These are phyloP conservation scores for Botrytis squamosa DNA, from an alignment of 2,329 filamentous ascomycete genomes.

Conservation along the genomic window DNA sequence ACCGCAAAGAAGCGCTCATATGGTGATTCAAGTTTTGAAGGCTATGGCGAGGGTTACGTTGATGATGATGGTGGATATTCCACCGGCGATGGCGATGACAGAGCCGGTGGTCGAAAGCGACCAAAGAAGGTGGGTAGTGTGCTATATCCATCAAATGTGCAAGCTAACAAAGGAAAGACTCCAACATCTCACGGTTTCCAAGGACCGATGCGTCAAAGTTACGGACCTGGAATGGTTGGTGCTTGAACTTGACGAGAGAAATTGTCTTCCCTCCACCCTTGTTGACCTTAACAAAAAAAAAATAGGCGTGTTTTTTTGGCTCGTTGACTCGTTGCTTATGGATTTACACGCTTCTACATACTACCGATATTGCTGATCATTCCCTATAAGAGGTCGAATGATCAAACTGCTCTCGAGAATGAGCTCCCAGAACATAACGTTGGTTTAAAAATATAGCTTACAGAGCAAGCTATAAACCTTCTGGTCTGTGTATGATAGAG, in stretches of 20 bases:
- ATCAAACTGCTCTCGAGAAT: conserved; percentile 3
- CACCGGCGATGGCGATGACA: conserved; percentile 68
- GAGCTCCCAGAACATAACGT: conserved; percentile 8
- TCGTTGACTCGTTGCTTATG: conserved; percentile 18
- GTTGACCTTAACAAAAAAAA: background rate
- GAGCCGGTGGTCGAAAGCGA: conserved; percentile 54
- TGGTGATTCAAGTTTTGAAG: conserved; percentile 70
- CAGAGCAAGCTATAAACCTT: conserved; percentile 10
- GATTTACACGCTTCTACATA: conserved; percentile 16
- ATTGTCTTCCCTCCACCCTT: conserved; percentile 8
- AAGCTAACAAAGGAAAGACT: conserved; percentile 36
- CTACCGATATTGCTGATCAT: background rate
- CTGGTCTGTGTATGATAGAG: conserved; percentile 10
- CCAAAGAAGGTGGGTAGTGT: conserved; percentile 59
- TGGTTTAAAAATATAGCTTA: conserved; percentile 11
- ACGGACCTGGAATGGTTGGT: conserved; percentile 58
- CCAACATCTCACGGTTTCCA: conserved; percentile 32
- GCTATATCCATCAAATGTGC: conserved; percentile 23
- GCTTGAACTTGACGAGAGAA: conserved; percentile 42
- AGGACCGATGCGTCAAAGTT: conserved; percentile 43
- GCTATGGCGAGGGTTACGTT: conserved; percentile 69
- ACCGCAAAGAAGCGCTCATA: conserved; percentile 73
- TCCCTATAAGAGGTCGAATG: conserved; percentile 10
- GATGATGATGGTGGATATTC: conserved; percentile 71
- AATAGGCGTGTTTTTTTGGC: conserved; percentile 1